Conservation (phyloP, 1,284 basidiomycete species). For the Moesziomyces parantarcticus region DNA sequence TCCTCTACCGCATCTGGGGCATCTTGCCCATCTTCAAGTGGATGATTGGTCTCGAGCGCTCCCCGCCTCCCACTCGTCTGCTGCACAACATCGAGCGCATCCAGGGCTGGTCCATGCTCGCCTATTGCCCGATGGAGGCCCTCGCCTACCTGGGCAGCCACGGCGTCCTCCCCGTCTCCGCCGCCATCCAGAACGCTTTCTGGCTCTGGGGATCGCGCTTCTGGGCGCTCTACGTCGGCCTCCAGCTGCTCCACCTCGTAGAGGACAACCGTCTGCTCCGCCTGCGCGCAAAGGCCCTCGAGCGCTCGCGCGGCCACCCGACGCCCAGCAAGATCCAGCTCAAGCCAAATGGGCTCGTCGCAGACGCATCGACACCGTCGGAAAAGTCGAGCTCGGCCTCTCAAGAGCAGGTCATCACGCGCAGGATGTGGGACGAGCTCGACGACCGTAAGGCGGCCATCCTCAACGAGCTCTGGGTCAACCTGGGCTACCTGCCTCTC, state of each 20-base stretch:
- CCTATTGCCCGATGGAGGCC: constrained; percentile 66
- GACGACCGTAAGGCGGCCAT: constrained; percentile 75
- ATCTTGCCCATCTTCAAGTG: constrained; percentile 66
- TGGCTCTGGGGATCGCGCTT: constrained; percentile 59
- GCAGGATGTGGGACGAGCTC: constrained; percentile 63
- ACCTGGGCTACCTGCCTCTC: constrained; percentile 80
- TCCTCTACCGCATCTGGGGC: constrained; percentile 66
- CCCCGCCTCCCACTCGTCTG: constrained; percentile 58
- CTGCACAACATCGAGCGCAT: constrained; percentile 66
- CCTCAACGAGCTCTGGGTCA: constrained; percentile 79
- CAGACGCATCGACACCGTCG: constrained; percentile 8
- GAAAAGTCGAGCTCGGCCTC: constrained; percentile 29
- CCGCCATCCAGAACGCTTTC: constrained; percentile 50
- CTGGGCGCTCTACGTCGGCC: constrained; percentile 65
- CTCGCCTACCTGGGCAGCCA: constrained; percentile 64
- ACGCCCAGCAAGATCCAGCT: constrained; percentile 44
- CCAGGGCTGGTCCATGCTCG: constrained; percentile 66
- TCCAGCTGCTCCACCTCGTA: constrained; percentile 64
- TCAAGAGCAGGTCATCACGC: constrained; percentile 61
- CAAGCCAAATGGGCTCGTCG: constrained; percentile 24
- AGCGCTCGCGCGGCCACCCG: constrained; percentile 62
- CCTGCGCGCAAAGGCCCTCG: constrained; percentile 62
- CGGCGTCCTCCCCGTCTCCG: constrained; percentile 56
- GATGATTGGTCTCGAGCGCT: constrained; percentile 63
- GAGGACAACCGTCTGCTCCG: constrained; percentile 66